phyloP scores from a whole-genome alignment of 2,329 filamentous ascomycete genomes.

The Dryadomyces quercus-mongolicae region DNA sequence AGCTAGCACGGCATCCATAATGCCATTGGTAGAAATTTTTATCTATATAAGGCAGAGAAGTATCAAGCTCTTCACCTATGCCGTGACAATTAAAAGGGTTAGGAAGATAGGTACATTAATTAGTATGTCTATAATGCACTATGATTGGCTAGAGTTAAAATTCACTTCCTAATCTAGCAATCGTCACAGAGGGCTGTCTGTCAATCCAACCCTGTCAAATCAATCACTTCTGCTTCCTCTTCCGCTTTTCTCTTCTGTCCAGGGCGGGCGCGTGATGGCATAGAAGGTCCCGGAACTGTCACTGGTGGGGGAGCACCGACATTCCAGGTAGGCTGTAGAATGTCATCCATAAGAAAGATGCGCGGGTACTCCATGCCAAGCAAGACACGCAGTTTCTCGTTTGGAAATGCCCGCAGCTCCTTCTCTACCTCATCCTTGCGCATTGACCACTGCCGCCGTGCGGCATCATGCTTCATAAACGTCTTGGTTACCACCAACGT shows the following conservation, averaged over 20 bases:
- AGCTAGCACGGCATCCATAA: no score
- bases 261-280: background rate
- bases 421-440: background rate
- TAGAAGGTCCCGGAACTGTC: background rate
- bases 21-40: no score
- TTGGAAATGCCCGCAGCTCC: background rate
- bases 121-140: no score
- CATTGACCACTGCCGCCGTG: background rate
- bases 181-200: background rate
- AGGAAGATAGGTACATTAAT: no score
- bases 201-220: constrained; percentile 2
- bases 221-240: background rate
- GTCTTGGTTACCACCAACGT: constrained; percentile 1
- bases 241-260: constrained; percentile 3
- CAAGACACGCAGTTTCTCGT: background rate
- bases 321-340: background rate
- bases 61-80: no score
- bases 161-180: no score
- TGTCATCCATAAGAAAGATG: constrained; percentile 1
- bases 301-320: background rate
- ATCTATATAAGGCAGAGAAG: no score
- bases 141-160: no score
- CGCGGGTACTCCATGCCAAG: background rate
- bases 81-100: no score
- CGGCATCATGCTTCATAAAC: background rate